Evolutionary conservation across 306 rosid genomes (phyloP), one percentile per base, ranked within the genome.

Genomic region (Glycyrrhiza uralensis): DNA sequence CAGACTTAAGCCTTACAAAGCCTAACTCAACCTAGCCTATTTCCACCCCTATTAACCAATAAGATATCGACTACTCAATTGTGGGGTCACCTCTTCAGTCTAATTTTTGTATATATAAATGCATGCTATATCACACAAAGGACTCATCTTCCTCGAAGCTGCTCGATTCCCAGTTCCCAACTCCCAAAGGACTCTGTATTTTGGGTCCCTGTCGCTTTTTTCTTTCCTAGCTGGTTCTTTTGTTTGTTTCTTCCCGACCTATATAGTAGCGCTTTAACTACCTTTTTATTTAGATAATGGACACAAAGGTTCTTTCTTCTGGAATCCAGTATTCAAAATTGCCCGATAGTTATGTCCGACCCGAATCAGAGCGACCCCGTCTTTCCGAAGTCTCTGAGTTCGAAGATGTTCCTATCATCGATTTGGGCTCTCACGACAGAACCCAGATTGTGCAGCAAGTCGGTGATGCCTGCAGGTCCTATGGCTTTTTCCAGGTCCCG

Each of bases 361-460:
- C 99, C 1, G 97, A 89, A 76, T 84, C 96, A 9, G 97, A 94
- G 0, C 76, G 99, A 52, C 99, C 99, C 10, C 72, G 88, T 11
- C 83, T 91, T 6, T 79, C 82, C 0, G 84, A 89, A 45, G 92
- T 94, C 6, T 84, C 84, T 0, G 44, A 22, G 6, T 94, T 88
- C 11, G 81, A 88, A 4, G 84, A 85, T 56, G 88, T 94, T 56
- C 97, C 99, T 0, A 38, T 91, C 44, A 79, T 94, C 38, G 93
- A 94, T 57, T 72, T 94, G 85, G 90, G 85, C 9, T 79, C 42
- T 15, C 14, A 28, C 0, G 49, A 85, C 11, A 52, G 87, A 67
- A 7, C 7, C 20, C 71, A 58, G 28, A 70, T 84, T 29, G 81
- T 89, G 14, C 54, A 45, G 1, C 79, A 76, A 66, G 57, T 89